phyloP scores from a whole-genome alignment of 441 rosid genomes.

The Populus hybrid region DNA sequence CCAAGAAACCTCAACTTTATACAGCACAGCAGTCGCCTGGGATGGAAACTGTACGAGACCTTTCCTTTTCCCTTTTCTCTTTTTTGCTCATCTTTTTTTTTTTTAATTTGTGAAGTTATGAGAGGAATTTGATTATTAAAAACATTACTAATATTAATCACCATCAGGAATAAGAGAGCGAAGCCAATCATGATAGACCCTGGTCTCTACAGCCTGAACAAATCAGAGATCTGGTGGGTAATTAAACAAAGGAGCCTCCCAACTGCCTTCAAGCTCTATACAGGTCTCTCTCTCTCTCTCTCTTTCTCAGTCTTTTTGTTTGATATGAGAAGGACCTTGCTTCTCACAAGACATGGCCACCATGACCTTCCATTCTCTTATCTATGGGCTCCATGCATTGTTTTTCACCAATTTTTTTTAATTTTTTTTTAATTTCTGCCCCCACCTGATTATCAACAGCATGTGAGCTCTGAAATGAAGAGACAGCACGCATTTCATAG shows the following conservation, averaged over 20 bases:
- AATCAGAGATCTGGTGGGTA: conserved; percentile 86
- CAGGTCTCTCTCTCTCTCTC: conserved; percentile 42
- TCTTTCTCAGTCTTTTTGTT: neutral
- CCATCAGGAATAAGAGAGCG: conserved; percentile 72
- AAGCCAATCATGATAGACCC: conserved; percentile 89
- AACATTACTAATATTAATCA: neutral
- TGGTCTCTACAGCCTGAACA: conserved; percentile 65
- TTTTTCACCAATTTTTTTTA: neutral
- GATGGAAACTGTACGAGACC: conserved; percentile 75
- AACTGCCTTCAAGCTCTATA: conserved; percentile 85
- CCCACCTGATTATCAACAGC: conserved; percentile 12
- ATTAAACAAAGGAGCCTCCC: conserved; percentile 73
- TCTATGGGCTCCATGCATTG: neutral
- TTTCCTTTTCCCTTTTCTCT: neutral
- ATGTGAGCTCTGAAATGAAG: conserved; percentile 26
- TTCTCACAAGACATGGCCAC: neutral
- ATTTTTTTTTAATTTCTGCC: neutral
- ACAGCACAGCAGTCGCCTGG: conserved; percentile 72
- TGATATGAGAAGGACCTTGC: neutral
- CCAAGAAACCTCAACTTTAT: conserved; percentile 88
- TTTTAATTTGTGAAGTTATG: neutral
- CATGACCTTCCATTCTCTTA: neutral
- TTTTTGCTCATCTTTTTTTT: neutral
- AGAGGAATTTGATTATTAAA: neutral
- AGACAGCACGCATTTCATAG: conserved; percentile 4